Conservation (phyloP, 1,284 basidiomycete species). For the Cutaneotrichosporon sp. region DNA sequence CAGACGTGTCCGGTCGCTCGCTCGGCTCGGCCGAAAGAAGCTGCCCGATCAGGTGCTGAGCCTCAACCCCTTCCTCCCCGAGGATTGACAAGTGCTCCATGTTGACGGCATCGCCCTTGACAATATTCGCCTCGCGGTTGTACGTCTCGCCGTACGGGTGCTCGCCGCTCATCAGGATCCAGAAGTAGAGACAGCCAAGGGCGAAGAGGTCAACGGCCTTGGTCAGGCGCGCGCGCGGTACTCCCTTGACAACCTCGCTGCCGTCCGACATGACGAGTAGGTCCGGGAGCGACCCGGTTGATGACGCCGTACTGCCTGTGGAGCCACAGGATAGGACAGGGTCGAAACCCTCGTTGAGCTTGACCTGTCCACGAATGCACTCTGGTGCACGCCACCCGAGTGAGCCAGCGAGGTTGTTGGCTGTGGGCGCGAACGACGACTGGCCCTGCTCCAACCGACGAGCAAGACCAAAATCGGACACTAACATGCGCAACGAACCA, state of each 20-base stretch:
- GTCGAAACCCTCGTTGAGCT: conserved; percentile 71
- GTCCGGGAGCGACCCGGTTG: conserved; percentile 31
- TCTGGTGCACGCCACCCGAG: conserved; percentile 94
- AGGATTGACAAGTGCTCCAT: conserved; percentile 70
- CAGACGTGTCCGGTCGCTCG: conserved; percentile 79
- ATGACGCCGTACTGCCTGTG: conserved; percentile 31
- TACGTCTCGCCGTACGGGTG: conserved; percentile 90
- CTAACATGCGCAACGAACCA: conserved; percentile 75
- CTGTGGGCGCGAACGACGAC: conserved; percentile 85
- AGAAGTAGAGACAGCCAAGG: conserved; percentile 88
- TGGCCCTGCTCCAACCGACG: conserved; percentile 89
- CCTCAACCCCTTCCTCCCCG: conserved; percentile 88
- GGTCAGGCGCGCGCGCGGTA: conserved; percentile 61
- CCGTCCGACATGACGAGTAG: conserved; percentile 15
- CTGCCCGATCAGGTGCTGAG: conserved; percentile 68
- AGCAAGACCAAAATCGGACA: conserved; percentile 92
- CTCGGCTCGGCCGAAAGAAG: conserved; percentile 76
- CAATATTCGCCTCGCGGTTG: conserved; percentile 86
- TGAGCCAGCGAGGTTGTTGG: conserved; percentile 70
- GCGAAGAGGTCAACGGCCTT: conserved; percentile 94
- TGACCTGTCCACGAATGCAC: conserved; percentile 85
- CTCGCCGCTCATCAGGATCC: conserved; percentile 77
- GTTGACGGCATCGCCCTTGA: conserved; percentile 68
- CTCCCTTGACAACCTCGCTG: conserved; percentile 24
- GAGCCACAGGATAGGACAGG: conserved; percentile 59